Evolutionary conservation across 2,329 filamentous ascomycete genomes (phyloP).

Genomic region (Ceratocystiopsis sp.): DNA sequence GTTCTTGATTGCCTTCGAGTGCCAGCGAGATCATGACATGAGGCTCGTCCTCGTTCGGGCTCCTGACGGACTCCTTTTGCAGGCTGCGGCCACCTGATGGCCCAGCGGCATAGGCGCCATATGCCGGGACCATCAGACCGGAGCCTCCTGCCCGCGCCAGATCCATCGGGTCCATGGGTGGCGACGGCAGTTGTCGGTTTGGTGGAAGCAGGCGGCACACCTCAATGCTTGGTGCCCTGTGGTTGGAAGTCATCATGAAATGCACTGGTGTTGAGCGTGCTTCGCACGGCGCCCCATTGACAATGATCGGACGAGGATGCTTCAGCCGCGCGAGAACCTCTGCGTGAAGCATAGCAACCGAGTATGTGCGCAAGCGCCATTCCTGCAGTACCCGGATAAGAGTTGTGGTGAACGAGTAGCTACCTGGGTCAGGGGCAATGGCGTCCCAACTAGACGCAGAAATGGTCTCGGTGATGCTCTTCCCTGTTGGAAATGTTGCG

Average conservation of each 20-base stretch:
- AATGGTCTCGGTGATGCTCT: conserved; percentile 44
- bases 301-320: conserved; percentile 38
- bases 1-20: conserved; percentile 36
- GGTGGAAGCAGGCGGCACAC: conserved; percentile 23
- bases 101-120: neutral
- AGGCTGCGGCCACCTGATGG: conserved; percentile 9
- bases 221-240: conserved; percentile 41
- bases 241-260: conserved; percentile 46
- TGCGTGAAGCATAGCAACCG: conserved; percentile 43
- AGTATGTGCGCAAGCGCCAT: conserved; percentile 36
- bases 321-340: conserved; percentile 43
- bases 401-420: conserved; percentile 42
- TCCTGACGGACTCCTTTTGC: conserved; percentile 11
- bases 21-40: conserved; percentile 45
- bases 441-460: conserved; percentile 46
- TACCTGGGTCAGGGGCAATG: conserved; percentile 40
- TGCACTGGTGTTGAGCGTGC: conserved; percentile 42
- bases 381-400: conserved; percentile 42
- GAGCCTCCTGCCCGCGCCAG: no score
- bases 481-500: conserved; percentile 39
- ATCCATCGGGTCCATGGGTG: conserved; percentile 14
- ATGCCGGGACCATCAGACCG: no score
- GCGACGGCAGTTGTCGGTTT: conserved; percentile 20
- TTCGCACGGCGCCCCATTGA: conserved; percentile 40
- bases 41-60: conserved; percentile 37